Evolutionary conservation across 1,139 yeast genomes (phyloP).

Genomic region (Williopsis jadinii): DNA sequence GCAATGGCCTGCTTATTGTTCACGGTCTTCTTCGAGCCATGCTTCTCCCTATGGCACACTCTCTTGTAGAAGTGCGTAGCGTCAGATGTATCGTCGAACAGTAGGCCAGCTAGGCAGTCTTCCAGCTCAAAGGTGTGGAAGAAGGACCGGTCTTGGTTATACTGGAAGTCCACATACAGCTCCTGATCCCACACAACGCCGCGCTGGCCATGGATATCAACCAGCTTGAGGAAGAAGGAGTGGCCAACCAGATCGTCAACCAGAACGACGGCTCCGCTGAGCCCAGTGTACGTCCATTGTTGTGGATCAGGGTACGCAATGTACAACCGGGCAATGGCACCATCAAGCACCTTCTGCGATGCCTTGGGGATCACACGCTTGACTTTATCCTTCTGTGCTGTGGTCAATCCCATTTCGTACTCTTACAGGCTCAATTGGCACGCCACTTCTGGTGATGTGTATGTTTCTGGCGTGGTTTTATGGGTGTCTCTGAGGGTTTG

Average conservation of each 20-base stretch:
- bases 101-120: constrained; percentile 79
- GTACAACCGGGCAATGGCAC: constrained; percentile 84
- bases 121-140: constrained; percentile 94
- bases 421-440: not conserved
- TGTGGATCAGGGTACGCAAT: constrained; percentile 82
- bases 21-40: constrained; percentile 80
- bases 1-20: constrained; percentile 86
- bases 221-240: constrained; percentile 82
- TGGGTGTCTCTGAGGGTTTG: not conserved
- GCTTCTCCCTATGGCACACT: constrained; percentile 67
- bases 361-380: constrained; percentile 86
- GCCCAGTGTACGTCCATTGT: constrained; percentile 82
- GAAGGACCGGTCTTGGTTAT: constrained; percentile 88
- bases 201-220: constrained; percentile 71
- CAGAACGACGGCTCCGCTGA: constrained; percentile 78
- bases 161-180: constrained; percentile 77
- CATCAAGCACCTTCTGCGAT: constrained; percentile 81
- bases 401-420: constrained; percentile 8
- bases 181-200: constrained; percentile 99
- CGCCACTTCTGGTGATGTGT: not conserved
- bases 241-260: constrained; percentile 94
- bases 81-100: constrained; percentile 85
- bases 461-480: not conserved
- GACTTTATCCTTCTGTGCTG: constrained; percentile 78
- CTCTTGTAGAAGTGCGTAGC: constrained; percentile 80